Conservation (phyloP, 129 eudicot species). For the Apium graveolens region DNA sequence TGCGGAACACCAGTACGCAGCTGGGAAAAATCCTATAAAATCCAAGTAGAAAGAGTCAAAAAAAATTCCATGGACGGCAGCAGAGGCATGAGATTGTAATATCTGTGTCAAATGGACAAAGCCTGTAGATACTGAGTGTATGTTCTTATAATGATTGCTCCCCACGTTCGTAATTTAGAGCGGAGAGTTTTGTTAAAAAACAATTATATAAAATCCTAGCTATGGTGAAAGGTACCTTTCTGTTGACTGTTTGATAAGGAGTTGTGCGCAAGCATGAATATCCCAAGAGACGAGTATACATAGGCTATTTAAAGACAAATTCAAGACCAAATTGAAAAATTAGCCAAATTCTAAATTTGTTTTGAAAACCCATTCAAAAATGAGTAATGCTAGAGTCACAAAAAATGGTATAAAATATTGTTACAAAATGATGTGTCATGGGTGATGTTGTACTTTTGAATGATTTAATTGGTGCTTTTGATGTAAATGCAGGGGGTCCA, state of each 20-base stretch:
- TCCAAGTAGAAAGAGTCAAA: neutral
- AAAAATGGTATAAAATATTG: too few relatives aligned
- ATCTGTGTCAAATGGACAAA: neutral
- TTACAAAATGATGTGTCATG: too few relatives aligned
- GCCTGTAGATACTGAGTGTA: neutral
- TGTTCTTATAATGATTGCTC: conserved; percentile 7
- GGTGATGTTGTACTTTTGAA: too few relatives aligned
- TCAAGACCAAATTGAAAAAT: too few relatives aligned
- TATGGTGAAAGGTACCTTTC: neutral
- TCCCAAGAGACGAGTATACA: too few relatives aligned
- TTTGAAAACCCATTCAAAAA: too few relatives aligned
- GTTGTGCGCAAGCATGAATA: neutral
- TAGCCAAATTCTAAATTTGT: too few relatives aligned
- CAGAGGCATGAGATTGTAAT: neutral
- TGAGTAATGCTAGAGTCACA: too few relatives aligned
- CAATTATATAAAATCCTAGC: neutral
- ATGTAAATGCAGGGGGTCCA: too few relatives aligned
- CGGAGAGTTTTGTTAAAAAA: neutral
- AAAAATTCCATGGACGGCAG: neutral
- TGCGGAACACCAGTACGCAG: neutral
- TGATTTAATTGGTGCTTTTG: too few relatives aligned
- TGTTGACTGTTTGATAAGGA: neutral
- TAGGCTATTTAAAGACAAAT: too few relatives aligned
- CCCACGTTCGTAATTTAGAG: conserved; percentile 7
- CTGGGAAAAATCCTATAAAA: neutral